Evolutionary conservation across 2,329 filamentous ascomycete genomes (phyloP), one percentile per base, ranked within the genome.

Genomic region (Emydomyces testavorans): DNA sequence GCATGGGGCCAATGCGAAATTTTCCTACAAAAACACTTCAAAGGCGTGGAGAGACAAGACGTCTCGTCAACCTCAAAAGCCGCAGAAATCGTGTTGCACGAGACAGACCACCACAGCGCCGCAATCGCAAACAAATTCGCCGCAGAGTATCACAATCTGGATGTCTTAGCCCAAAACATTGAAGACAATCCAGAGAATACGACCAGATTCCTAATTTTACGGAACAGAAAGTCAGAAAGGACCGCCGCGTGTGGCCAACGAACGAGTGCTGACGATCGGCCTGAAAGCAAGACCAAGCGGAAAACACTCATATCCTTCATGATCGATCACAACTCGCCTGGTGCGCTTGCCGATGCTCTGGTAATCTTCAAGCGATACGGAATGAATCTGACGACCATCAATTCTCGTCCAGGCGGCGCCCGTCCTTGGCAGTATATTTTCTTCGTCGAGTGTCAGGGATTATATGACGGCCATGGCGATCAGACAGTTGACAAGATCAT

Each of bases 341-440:
- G 90, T n/a, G 83, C 88, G 8, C 70, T 96, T 53, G 88, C 88
- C 2, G 78, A 85, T 56, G 84, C 82, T 24, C 71, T 96, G 50
- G 76, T 81, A 43, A 85, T 86, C 48, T 96, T 96, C 68, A 80
- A 80, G 53, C 71, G 70, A 6, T 74, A 78, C 55, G 74, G 75
- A 4, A 72, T 95, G 49, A 94, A 95, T 62, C 69, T 96, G 56
- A 95, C 89, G 24, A 90, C 83, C 63, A 94, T 96, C 65, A 89
- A 88, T 62, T 88, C 85, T 55, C 70, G 90, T 54, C 90, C 90
- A 4, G 88, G 85, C 58, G 76, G 84, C 48, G 71, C 76, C 32
- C 69, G 71, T 56, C 79, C 83, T 16, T 96, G 94, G 78, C 81
- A 93, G 62, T 96, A 96, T 67, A 77, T 95, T 31, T 95, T 96